phyloP scores from a whole-genome alignment of 108 stramenopile species.

The Nitzschia inconspicua region DNA sequence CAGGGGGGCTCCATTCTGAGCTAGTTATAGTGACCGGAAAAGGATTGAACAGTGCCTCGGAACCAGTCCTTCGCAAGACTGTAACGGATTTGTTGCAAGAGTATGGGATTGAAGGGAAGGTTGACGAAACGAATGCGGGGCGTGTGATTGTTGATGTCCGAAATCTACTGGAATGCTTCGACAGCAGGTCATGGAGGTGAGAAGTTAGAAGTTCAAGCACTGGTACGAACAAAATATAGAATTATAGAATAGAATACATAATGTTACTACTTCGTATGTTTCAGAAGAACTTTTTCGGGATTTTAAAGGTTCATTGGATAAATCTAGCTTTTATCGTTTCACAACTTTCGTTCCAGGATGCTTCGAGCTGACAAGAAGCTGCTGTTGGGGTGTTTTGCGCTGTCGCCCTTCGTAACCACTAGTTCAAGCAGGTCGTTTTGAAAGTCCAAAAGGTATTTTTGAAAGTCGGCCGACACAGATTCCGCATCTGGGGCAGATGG shows the following conservation, averaged over 20 bases:
- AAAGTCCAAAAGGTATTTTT: slow-evolving; percentile 43
- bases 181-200: slow-evolving; percentile 14
- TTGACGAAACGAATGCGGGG: slow-evolving; percentile 49
- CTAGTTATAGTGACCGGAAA: slow-evolving; percentile 65
- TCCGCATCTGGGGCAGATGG: slow-evolving; percentile 36
- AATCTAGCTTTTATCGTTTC: not conserved
- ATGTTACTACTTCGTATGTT: no score
- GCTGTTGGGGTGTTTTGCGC: not conserved
- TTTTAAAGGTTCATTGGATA: no score
- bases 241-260: no score
- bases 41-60: slow-evolving; percentile 41
- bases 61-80: slow-evolving; percentile 42
- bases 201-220: no score
- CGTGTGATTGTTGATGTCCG: slow-evolving; percentile 34
- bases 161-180: slow-evolving; percentile 27
- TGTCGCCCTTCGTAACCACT: slow-evolving; percentile 7
- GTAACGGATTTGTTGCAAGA: slow-evolving; percentile 39
- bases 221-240: no score
- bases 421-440: slow-evolving; percentile 35
- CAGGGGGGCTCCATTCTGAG: slow-evolving; percentile 21
- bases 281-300: no score
- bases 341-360: slow-evolving; percentile 13
- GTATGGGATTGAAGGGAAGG: slow-evolving; percentile 31
- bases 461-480: slow-evolving; percentile 14
- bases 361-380: slow-evolving; percentile 22